Base-by-base conservation (phyloP, 805 yeast genomes). In the Metschnikowia kunwiensis region DNA sequence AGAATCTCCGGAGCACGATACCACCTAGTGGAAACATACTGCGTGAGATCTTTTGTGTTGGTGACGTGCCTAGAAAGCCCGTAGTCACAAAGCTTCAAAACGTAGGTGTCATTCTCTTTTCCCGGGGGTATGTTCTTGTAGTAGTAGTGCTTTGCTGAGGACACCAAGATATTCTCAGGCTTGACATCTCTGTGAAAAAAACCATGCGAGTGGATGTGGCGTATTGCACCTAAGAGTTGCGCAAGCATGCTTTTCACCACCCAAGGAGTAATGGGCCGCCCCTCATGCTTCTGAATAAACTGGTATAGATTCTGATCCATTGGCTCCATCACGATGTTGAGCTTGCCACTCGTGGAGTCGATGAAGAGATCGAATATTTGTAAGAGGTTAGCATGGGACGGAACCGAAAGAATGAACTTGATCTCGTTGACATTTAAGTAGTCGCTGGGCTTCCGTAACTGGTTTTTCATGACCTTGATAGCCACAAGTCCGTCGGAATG, bases 181-280 rank as follows among this genome's bases (percentile, higher is more conserved):
- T 91, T 91, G 32, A 91, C 72, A 65, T 91, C 98, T 39, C 98
- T 74, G 58, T 91, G 97, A 53, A 81, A 81, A 53, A 71, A 86
- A 8, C 75, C 74, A 49, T 70, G 64, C 18, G 60, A 56, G 53
- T 86, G 98, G 37, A 91, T 87, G 58, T 91, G 97, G 38, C 78
- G 74, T 19, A 89, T 70, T 4, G 93, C 98, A 38, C 75, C 70
- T 39, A 86, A 64, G 1, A 89, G 58, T 57, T 89, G 97, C 8
- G 80, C 61, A 30, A 84, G 57, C 28, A 87, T 78, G 30, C 87
- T 77, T 50, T 72, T 79, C 43, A 86, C 57, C 3, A 87, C 78
- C 19, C 61, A 60, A 1, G 74, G 67, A 2, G 86, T 74, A 42
- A 86, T 80, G 1, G 65, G 63, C 24, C 68, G 62, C 11, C 63